Percentiles rank a stretch among this genome's conserved stretches.
Conservation (phyloP, 176 grass and related monocot genomes). For the Oryza australiensis region DNA sequence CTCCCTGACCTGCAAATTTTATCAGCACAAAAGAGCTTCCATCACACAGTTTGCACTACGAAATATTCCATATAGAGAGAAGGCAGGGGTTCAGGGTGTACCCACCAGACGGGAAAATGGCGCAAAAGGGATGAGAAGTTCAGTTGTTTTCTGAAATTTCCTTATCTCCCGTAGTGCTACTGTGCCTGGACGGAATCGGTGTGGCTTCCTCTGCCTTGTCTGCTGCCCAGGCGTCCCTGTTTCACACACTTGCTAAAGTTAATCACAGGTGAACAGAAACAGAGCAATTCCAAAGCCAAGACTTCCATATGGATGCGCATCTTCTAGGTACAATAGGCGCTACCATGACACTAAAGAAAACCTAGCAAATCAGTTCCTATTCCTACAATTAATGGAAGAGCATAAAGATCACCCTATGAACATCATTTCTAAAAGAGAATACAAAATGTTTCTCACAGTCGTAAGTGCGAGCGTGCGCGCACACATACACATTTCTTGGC, state of each 20-base stretch:
- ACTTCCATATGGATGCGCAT: not conserved
- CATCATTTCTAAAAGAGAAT: not conserved
- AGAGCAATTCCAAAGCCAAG: not conserved
- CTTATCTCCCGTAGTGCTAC: constrained; percentile 75
- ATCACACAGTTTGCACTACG: not conserved
- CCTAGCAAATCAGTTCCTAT: not conserved
- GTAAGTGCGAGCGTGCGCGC: too few species aligned
- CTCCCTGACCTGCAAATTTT: constrained; percentile 65
- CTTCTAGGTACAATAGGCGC: too few species aligned
- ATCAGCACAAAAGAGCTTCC: constrained; percentile 12
- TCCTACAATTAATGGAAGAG: not conserved
- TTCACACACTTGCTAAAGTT: constrained; percentile 16
- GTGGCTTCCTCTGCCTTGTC: not conserved
- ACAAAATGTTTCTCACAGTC: too few species aligned
- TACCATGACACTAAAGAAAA: not conserved
- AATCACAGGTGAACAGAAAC: not conserved
- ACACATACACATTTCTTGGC: not conserved
- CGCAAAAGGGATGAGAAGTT: constrained; percentile 50
- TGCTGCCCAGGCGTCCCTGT: not conserved
- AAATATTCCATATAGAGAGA: not conserved
- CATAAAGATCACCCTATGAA: not conserved
- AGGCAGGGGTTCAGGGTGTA: not conserved
- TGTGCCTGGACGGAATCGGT: constrained; percentile 46
- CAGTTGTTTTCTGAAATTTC: constrained; percentile 50
- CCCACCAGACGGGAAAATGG: constrained; percentile 68